Percentiles rank a stretch among this genome's conserved stretches.
phyloP scores from a whole-genome alignment of 257 asterid species.

The Cinchona pubescens region DNA sequence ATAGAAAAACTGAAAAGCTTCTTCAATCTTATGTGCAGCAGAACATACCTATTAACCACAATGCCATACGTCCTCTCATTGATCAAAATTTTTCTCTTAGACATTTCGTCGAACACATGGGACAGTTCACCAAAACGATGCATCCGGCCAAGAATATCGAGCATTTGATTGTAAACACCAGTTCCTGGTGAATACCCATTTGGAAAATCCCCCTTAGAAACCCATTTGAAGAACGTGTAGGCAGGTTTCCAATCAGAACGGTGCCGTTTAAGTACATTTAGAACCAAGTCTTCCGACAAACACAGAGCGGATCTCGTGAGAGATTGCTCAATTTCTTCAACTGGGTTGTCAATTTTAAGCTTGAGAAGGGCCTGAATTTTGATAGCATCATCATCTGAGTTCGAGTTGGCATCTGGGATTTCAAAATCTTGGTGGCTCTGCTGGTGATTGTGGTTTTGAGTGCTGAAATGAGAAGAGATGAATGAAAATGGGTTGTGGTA shows the following conservation, averaged over 20 bases:
- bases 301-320: slow-evolving; percentile 36
- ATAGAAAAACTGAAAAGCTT: slow-evolving; percentile 52
- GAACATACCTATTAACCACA: slow-evolving; percentile 49
- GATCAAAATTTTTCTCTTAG: slow-evolving; percentile 33
- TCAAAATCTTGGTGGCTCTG: background rate
- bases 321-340: slow-evolving; percentile 35
- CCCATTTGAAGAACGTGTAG: slow-evolving; percentile 57
- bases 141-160: slow-evolving; percentile 62
- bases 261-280: slow-evolving; percentile 65
- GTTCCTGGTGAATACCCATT: slow-evolving; percentile 27
- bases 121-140: slow-evolving; percentile 44
- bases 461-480: background rate
- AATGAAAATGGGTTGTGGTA: background rate
- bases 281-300: slow-evolving; percentile 53
- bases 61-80: slow-evolving; percentile 48
- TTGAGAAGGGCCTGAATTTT: slow-evolving; percentile 52
- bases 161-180: slow-evolving; percentile 51
- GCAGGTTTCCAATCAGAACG: slow-evolving; percentile 81
- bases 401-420: slow-evolving; percentile 8
- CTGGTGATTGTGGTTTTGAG: background rate
- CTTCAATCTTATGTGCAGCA: slow-evolving; percentile 65
- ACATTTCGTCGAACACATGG: slow-evolving; percentile 83
- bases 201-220: slow-evolving; percentile 15
- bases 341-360: slow-evolving; percentile 30
- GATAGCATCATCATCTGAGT: slow-evolving; percentile 44